Percentiles rank a stretch among this genome's conserved stretches.
These are phyloP conservation scores for Nidula microcarpa DNA, from an alignment of 768 basidiomycete species.

Conservation along the genomic window DNA sequence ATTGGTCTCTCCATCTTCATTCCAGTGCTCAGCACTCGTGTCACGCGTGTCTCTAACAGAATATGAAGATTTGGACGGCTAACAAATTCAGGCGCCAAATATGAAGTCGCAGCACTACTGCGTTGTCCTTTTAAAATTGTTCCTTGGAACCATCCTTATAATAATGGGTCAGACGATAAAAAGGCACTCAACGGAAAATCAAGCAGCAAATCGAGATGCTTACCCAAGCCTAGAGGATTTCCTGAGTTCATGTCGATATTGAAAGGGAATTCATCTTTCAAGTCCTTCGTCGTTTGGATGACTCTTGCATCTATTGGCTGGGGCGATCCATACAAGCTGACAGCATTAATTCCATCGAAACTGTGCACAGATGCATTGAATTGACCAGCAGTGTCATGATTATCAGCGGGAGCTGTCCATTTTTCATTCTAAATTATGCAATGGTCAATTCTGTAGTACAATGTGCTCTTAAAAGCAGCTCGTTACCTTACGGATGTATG, in stretches of 20 bases:
- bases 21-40: conserved; percentile 15
- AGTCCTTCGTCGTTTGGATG: conserved; percentile 22
- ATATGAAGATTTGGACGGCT: conserved; percentile 19
- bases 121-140: conserved; percentile 15
- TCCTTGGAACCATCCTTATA: conserved; percentile 5
- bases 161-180: neutral
- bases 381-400: conserved; percentile 31
- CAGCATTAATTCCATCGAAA: conserved; percentile 21
- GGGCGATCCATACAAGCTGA: conserved; percentile 26
- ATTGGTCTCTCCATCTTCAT: neutral
- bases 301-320: conserved; percentile 27
- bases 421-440: conserved; percentile 13
- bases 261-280: conserved; percentile 14
- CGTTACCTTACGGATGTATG: conserved; percentile 19
- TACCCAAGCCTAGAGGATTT: conserved; percentile 15
- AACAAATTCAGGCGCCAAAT: conserved; percentile 13
- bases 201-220: neutral
- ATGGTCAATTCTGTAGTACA: neutral
- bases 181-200: neutral
- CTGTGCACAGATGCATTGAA: conserved; percentile 34
- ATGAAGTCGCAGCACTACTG: conserved; percentile 21
- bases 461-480: neutral
- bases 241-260: conserved; percentile 17
- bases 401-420: conserved; percentile 28
- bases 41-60: conserved; percentile 18